These are phyloP conservation scores for Clavariopsis aquatica DNA, from an alignment of 495 filamentous ascomycete genomes.

Conservation along the genomic window DNA sequence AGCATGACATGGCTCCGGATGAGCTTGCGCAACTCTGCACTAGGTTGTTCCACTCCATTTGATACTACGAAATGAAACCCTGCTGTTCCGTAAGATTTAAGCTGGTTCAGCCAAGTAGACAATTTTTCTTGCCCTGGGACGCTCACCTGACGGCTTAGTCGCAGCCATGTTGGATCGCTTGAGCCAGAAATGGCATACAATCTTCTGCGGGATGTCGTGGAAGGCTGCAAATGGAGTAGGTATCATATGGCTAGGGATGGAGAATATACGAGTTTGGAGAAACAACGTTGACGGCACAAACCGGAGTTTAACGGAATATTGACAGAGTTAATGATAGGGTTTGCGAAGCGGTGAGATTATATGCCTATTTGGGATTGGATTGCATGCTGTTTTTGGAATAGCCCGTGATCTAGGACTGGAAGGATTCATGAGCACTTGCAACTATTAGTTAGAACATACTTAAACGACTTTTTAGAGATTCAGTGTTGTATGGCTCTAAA, in stretches of 20 bases:
- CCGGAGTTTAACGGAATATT: no score
- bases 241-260: background rate
- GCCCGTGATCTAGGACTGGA: no score
- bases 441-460: no score
- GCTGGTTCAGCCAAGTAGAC: background rate
- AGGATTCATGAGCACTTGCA: no score
- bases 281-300: no score
- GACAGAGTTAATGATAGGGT: no score
- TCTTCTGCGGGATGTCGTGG: background rate
- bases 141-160: background rate
- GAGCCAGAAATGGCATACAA: background rate
- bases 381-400: no score
- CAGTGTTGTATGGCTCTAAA: no score
- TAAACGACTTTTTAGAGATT: no score
- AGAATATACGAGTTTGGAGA: no score
- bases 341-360: no score
- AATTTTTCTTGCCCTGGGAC: background rate
- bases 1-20: constrained; percentile 55
- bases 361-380: no score
- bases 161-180: background rate
- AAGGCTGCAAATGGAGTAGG: background rate
- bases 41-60: constrained; percentile 40
- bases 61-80: constrained; percentile 39
- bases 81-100: background rate
- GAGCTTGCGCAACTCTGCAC: constrained; percentile 44